A percentile compares a stretch with the other conserved stretches of the same genome.
These are phyloP conservation scores for Pezicula rhizophila DNA, from an alignment of 2,329 filamentous ascomycete genomes.

Conservation along the genomic window DNA sequence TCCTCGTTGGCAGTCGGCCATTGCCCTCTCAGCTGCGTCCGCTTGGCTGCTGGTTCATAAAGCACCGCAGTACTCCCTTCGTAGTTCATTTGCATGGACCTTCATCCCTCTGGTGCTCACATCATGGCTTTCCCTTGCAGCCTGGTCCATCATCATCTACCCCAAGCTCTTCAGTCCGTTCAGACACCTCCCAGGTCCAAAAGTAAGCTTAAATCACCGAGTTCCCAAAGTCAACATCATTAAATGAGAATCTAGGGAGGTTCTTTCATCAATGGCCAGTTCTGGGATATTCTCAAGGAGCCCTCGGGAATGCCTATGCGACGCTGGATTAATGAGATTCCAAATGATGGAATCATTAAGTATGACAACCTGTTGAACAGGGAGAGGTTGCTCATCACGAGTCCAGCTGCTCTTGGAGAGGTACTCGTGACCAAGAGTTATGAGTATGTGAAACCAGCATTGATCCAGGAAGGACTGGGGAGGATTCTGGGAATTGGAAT, in stretches of 20 bases:
- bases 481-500: slow-evolving; percentile 65
- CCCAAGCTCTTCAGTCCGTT: neutral
- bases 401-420: slow-evolving; percentile 61
- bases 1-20: too few species aligned
- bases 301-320: slow-evolving; percentile 32
- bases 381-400: slow-evolving; percentile 56
- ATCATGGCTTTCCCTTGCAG: slow-evolving; percentile 4
- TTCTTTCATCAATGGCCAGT: slow-evolving; percentile 40
- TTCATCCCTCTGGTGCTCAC: too few species aligned
- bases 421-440: slow-evolving; percentile 64
- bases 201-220: too few species aligned
- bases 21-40: too few species aligned
- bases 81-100: too few species aligned
- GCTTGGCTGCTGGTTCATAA: too few species aligned
- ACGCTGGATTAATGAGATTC: slow-evolving; percentile 50
- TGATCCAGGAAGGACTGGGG: slow-evolving; percentile 49
- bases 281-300: slow-evolving; percentile 28
- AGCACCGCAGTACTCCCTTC: too few species aligned
- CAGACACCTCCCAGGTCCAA: neutral
- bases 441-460: slow-evolving; percentile 58
- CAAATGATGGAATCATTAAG: slow-evolving; percentile 63
- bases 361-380: slow-evolving; percentile 57
- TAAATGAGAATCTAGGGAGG: slow-evolving; percentile 23
- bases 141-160: slow-evolving; percentile 36
- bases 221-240: too few species aligned